Conservation (phyloP, 2,329 filamentous ascomycete genomes). For the Colletotrichum spaethianum region DNA sequence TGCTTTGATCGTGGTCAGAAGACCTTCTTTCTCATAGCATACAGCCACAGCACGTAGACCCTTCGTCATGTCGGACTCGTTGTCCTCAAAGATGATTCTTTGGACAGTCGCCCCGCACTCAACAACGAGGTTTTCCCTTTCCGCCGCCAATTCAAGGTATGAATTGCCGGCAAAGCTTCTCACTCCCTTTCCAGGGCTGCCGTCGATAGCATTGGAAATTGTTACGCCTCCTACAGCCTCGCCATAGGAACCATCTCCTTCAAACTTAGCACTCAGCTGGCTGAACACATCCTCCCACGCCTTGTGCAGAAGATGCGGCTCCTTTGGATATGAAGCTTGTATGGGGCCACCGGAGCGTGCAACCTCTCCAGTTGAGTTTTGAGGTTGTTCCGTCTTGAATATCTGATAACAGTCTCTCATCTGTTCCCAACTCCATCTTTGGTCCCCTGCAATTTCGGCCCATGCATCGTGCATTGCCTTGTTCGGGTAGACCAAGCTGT, state of each 20-base stretch:
- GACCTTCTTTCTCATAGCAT: not conserved
- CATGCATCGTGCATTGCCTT: constrained; percentile 4
- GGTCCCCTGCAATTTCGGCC: constrained; percentile 6
- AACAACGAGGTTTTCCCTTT: not conserved
- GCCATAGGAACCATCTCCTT: not conserved
- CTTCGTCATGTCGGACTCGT: not conserved
- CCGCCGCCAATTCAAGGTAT: not conserved
- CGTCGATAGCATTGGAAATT: constrained; percentile 1
- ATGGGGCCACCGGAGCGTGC: not conserved
- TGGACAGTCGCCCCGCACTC: not conserved
- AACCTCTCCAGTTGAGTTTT: not conserved
- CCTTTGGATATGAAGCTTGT: not conserved
- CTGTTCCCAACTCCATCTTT: not conserved
- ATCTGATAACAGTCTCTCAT: not conserved
- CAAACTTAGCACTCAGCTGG: not conserved
- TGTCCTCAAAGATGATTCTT: not conserved
- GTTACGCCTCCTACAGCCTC: constrained; percentile 1
- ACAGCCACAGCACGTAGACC: not conserved
- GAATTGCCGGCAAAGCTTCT: constrained; percentile 10
- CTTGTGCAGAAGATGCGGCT: not conserved
- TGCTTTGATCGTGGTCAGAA: not conserved
- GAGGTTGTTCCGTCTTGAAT: not conserved
- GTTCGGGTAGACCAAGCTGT: constrained; percentile 1
- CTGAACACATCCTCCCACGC: not conserved
- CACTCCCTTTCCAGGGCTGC: not conserved